A percentile compares a stretch with the other conserved stretches of the same genome.
phyloP scores from a whole-genome alignment of 2,329 filamentous ascomycete genomes.

The Phyllosticta capitalensis region DNA sequence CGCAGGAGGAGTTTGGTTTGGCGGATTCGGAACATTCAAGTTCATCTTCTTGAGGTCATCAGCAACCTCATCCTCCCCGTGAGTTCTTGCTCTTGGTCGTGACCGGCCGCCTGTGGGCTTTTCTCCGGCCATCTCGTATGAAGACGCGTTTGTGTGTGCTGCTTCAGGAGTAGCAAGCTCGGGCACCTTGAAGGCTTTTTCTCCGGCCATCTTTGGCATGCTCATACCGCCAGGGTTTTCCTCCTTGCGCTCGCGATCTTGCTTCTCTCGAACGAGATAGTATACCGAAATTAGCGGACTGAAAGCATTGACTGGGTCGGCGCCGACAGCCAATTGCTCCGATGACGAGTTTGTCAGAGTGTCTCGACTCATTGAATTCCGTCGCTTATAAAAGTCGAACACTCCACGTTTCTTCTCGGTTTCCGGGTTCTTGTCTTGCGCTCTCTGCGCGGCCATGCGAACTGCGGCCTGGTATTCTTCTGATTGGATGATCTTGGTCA shows the following conservation, averaged over 20 bases:
- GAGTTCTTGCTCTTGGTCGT: conserved; percentile 77
- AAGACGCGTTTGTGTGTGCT: conserved; percentile 75
- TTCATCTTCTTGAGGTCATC: conserved; percentile 62
- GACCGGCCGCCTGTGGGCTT: conserved; percentile 75
- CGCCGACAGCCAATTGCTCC: conserved; percentile 72
- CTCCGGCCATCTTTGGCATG: conserved; percentile 47
- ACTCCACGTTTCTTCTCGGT: conserved; percentile 77
- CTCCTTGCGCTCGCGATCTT: conserved; percentile 62
- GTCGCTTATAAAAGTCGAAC: conserved; percentile 94
- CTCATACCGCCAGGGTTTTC: conserved; percentile 50
- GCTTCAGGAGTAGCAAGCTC: conserved; percentile 74
- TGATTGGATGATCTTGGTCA: conserved; percentile 80
- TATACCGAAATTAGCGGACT: conserved; percentile 90
- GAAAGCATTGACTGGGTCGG: conserved; percentile 86
- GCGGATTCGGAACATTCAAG: conserved; percentile 38
- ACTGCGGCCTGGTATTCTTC: conserved; percentile 87
- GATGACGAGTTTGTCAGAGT: conserved; percentile 75
- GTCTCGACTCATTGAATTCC: conserved; percentile 84
- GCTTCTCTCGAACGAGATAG: conserved; percentile 91
- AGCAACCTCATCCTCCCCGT: conserved; percentile 83
- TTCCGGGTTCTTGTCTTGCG: conserved; percentile 45
- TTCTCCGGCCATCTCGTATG: conserved; percentile 85
- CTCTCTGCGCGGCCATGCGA: conserved; percentile 59
- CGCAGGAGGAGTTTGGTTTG: conserved; percentile 32
- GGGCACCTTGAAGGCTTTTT: conserved; percentile 53